Base-by-base conservation (phyloP, 1,139 yeast species). In the Geotrichum cucujoidarum region DNA sequence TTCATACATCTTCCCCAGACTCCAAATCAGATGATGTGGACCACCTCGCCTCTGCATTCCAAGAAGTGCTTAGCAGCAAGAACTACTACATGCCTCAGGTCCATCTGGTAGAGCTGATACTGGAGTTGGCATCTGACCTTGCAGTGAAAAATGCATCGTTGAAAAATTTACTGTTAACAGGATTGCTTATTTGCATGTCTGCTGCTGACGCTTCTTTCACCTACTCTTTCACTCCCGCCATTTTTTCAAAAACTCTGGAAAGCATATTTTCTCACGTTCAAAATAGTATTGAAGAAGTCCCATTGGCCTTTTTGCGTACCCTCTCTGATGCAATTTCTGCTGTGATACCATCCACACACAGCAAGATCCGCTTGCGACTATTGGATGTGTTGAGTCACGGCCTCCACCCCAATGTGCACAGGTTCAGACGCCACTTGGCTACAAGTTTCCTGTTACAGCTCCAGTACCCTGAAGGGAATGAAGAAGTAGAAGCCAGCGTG, bases 191-290 rank as follows among this genome's bases (percentile, higher is more conserved):
- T 6, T 25, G 29, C 1, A 14, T 42, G 2, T 38, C 40, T 18
- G 24, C 40, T 6, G 22, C 35, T 5, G 45, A 42, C 27, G 27
- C 45, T 17, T 34, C 45, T 5, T n/a, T 42, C 10, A 16, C 35
- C 2, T 42, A 29, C 40, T 2, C 40, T 11, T 7, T 2, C 11
- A 14, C 27, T 11, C 20, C 29, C 16, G n/a, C 20, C 4, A 10
- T 4, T 4, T 21, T 42, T 14, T 2, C 32, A 17, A 18, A n/a
- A 16, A 18, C 25, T 13, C 6, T 42, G 14, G 34, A 11, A 16
- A 21, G 16, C 11, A 35, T 42, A 13, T 24, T 24, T 24, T 24
- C 27, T 6, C n/a, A n/a, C n/a, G n/a, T n/a, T n/a, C n/a, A n/a
- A n/a, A n/a, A n/a, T n/a, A 8, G 4, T 16, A 13, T 41, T 39